phyloP scores from a whole-genome alignment of 164 flowering plant genomes.

The Chimonanthus salicifolius region DNA sequence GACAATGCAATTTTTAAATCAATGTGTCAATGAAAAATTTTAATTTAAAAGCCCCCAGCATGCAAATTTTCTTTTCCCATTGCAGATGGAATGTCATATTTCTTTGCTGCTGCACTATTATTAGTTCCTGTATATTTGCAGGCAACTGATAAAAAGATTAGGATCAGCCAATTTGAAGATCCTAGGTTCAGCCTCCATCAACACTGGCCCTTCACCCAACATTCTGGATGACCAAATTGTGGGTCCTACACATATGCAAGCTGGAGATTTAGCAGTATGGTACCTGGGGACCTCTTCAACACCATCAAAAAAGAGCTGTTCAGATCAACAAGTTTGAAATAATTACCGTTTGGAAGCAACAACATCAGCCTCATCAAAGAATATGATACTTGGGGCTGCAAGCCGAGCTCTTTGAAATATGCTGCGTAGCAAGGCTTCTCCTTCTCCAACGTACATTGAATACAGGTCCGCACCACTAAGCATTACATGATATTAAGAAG shows the following conservation, averaged over 20 bases:
- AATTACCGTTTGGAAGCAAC: conserved; percentile 72
- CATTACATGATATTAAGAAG: too few relatives aligned
- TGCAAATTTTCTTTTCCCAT: not conserved
- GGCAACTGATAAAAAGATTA: not conserved
- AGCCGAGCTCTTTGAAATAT: conserved; percentile 87
- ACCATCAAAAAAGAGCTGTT: conserved; percentile 1
- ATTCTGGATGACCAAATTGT: not conserved
- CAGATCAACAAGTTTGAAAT: conserved; percentile 1
- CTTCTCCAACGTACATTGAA: conserved; percentile 99
- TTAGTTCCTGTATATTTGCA: not conserved
- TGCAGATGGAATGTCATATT: not conserved
- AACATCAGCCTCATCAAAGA: conserved; percentile 93
- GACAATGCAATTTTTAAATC: too few relatives aligned
- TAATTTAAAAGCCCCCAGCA: not conserved
- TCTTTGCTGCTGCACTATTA: too few relatives aligned
- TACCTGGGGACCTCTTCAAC: not conserved
- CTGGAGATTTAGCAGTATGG: not conserved
- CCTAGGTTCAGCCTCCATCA: not conserved
- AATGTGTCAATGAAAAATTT: too few relatives aligned
- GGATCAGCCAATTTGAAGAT: not conserved
- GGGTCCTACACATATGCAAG: not conserved
- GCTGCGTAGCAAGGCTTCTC: conserved; percentile 86
- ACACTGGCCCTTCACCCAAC: not conserved
- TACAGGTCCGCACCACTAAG: conserved; percentile 90
- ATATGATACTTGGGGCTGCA: conserved; percentile 92